phyloP scores from a whole-genome alignment of 331 rosid species.

The Cucumis variabilis region DNA sequence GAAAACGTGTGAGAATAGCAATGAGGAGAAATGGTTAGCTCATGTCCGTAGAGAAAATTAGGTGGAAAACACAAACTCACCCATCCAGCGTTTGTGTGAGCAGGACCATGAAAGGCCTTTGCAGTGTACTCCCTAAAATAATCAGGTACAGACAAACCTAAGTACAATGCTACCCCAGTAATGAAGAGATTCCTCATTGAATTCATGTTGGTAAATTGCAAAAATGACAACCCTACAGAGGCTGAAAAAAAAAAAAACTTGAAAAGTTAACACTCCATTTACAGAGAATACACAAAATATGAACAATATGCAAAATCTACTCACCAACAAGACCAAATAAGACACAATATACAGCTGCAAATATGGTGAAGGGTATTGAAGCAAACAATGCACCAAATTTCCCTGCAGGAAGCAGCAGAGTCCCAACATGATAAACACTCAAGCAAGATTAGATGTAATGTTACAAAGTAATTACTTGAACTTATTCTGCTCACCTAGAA shows the following conservation, averaged over 20 bases:
- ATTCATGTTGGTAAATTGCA: constrained; percentile 99
- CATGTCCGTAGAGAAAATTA: not conserved
- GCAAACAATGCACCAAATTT: constrained; percentile 98
- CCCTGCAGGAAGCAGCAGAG: constrained; percentile 57
- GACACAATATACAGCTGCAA: constrained; percentile 91
- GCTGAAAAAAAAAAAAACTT: constrained; percentile 58
- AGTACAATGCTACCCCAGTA: constrained; percentile 81
- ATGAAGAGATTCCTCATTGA: constrained; percentile 96
- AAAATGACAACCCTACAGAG: constrained; percentile 95
- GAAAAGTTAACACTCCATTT: not conserved
- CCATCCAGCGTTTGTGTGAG: constrained; percentile 96
- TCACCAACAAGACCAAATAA: constrained; percentile 97
- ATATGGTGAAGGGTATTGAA: constrained; percentile 91
- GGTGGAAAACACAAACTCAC: constrained; percentile 57
- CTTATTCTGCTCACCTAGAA: constrained; percentile 62
- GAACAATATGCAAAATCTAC: constrained; percentile 38
- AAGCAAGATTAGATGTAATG: constrained; percentile 11
- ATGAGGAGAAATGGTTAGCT: not conserved
- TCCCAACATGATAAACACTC: not conserved
- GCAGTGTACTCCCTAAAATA: constrained; percentile 87
- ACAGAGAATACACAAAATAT: constrained; percentile 7
- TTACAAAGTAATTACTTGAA: not conserved
- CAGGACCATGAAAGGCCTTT: constrained; percentile 90
- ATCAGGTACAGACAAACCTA: constrained; percentile 90
- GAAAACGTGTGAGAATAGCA: not conserved